These are phyloP conservation scores for Penicillium polonicum DNA, from an alignment of 2,329 filamentous ascomycete genomes.

Conservation along the genomic window DNA sequence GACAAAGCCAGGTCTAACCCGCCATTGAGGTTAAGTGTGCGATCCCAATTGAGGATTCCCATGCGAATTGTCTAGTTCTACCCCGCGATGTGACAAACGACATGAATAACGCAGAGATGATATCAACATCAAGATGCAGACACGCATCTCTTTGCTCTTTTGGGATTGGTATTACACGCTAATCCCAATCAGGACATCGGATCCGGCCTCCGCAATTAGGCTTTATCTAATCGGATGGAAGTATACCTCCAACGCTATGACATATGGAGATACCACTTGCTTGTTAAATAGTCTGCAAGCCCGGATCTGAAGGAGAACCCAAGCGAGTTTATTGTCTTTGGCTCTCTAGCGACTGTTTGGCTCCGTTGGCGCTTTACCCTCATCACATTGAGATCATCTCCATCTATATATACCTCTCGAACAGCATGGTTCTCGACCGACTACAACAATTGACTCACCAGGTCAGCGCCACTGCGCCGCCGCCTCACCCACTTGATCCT, in stretches of 20 bases:
- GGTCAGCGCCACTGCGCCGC: slow-evolving; percentile 54
- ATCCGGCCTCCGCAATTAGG: slow-evolving; percentile 54
- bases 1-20: background rate
- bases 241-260: background rate
- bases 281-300: slow-evolving; percentile 11
- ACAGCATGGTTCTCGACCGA: slow-evolving; percentile 59
- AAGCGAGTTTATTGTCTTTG: background rate
- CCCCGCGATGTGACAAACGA: slow-evolving; percentile 4
- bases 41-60: background rate
- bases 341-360: background rate
- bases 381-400: background rate
- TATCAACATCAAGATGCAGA: slow-evolving; percentile 8
- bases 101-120: background rate
- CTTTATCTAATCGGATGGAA: slow-evolving; percentile 15
- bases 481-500: slow-evolving; percentile 74
- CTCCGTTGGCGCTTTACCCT: background rate
- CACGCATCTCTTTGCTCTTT: slow-evolving; percentile 26
- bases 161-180: slow-evolving; percentile 16
- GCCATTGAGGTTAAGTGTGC: background rate
- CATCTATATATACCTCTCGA: background rate
- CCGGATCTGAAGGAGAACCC: background rate
- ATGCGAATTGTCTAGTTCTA: background rate
- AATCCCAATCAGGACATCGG: slow-evolving; percentile 55
- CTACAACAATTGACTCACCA: slow-evolving; percentile 64
- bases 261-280: background rate